These are phyloP conservation scores for Candida glaebosa DNA, from an alignment of 805 yeast species.

Conservation along the genomic window DNA sequence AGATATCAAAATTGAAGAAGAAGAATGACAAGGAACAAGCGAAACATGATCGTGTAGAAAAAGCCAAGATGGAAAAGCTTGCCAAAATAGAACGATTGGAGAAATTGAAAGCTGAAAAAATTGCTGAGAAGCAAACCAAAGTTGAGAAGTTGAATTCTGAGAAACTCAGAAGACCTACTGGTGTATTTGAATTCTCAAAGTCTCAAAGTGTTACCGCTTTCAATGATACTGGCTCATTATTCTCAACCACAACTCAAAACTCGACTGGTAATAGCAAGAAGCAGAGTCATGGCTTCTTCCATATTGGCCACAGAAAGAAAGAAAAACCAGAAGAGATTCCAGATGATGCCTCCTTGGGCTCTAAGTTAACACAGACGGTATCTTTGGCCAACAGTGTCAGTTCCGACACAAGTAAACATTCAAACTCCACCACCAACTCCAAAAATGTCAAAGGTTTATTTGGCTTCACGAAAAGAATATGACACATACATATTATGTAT, in stretches of 20 bases:
- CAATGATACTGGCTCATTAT: constrained; percentile 1
- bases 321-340: constrained; percentile 7
- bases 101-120: constrained; percentile 8
- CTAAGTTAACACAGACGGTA: constrained; percentile 9
- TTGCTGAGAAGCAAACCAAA: constrained; percentile 5
- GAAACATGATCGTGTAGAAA: constrained; percentile 9
- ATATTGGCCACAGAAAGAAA: constrained; percentile 14
- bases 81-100: constrained; percentile 11
- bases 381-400: constrained; percentile 17
- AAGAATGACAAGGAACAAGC: constrained; percentile 24
- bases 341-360: constrained; percentile 10
- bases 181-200: constrained; percentile 7
- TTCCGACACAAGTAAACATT: constrained; percentile 17
- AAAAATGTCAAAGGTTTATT: constrained; percentile 17
- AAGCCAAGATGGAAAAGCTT: constrained; percentile 7
- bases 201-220: constrained; percentile 4
- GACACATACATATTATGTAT: constrained; percentile 3
- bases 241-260: constrained; percentile 5
- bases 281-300: constrained; percentile 17
- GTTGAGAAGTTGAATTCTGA: constrained; percentile 8
- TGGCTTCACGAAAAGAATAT: constrained; percentile 10
- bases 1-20: constrained; percentile 29
- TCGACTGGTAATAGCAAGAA: constrained; percentile 9
- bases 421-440: constrained; percentile 9
- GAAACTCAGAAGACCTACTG: constrained; percentile 8